Evolutionary conservation across 1,284 basidiomycete species (phyloP), one percentile per base, ranked within the genome.

Genomic region (Pseudozyma flocculosa): DNA sequence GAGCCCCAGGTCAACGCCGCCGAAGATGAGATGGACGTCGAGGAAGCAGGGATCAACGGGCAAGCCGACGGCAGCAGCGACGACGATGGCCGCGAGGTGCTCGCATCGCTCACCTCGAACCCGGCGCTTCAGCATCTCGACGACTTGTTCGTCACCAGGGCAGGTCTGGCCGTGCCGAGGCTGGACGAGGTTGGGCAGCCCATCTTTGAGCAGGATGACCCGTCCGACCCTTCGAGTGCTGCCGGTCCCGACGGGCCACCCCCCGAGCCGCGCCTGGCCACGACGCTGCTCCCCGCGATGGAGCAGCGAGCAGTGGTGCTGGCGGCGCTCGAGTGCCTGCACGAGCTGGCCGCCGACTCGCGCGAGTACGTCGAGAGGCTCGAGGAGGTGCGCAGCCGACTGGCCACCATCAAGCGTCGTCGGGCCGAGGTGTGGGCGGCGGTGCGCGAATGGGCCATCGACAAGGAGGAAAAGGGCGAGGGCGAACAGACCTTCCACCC

Each of bases 341-440:
- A 59, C 48, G 82, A 82, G 58, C 68, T 83, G 32, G 72, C 80
- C 13, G 78, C 79, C 19, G 82, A 83, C 63, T 81, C 80, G 43
- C 72, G 78, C 18, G 82, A 82, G 71, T 83, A 82, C 64, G 80
- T 81, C 49, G 80, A 81, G 48, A 72, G 82, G 14, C 67, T 83
- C 22, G 81, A 82, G 44, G 82, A 83, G 72, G 80, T 82, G 1
- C 73, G 82, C 30, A 77, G 79, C 56, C 62, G 81, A 24, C 74
- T 82, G 0, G 80, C 80, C 19, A 79, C 80, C 50, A 78, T 82
- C 15, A 79, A 80, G 34, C 71, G 80, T 24, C 75, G 76, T 1
- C 75, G 81, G 44, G 79, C 80, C 57, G 72, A 77, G 53, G 79
- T 82, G 0, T 82, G 82, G 82, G 68, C 74, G 29, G 79, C 80